Evolutionary conservation across 148 eudicot species (phyloP).

Genomic region (Euryodendron excelsum): DNA sequence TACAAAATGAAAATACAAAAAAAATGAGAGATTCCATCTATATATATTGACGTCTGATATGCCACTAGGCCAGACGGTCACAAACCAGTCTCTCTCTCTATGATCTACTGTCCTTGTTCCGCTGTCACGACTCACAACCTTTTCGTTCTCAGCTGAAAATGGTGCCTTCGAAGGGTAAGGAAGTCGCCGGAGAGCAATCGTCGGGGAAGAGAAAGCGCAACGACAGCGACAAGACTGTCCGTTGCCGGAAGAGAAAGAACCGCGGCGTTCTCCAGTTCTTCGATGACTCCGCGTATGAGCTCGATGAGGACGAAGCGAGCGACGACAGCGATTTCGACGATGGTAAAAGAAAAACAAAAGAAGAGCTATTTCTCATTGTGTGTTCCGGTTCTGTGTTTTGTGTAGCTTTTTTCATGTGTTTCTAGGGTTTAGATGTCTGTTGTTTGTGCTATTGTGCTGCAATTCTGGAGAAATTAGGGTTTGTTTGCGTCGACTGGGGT

Average conservation of each 20-base stretch:
- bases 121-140: not conserved
- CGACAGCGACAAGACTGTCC: slow-evolving; percentile 36
- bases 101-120: not conserved
- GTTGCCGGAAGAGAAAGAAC: slow-evolving; percentile 36
- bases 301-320: slow-evolving; percentile 33
- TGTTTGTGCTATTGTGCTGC: not conserved
- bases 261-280: slow-evolving; percentile 58
- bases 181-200: slow-evolving; percentile 33
- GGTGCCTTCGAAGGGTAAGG: slow-evolving; percentile 62
- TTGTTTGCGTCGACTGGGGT: no score
- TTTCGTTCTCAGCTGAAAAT: slow-evolving; percentile 19
- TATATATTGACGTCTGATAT: no score
- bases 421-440: not conserved
- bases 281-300: slow-evolving; percentile 55
- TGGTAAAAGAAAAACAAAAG: slow-evolving; percentile 35
- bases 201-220: slow-evolving; percentile 33
- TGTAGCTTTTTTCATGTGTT: not conserved
- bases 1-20: no score
- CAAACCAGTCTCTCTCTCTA: not conserved
- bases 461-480: no score
- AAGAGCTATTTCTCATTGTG: not conserved
- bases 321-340: slow-evolving; percentile 34
- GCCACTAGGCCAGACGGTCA: no score
- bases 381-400: not conserved
- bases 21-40: no score